Evolutionary conservation across 257 asterid species (phyloP).

Genomic region (Leonotis leonurus): DNA sequence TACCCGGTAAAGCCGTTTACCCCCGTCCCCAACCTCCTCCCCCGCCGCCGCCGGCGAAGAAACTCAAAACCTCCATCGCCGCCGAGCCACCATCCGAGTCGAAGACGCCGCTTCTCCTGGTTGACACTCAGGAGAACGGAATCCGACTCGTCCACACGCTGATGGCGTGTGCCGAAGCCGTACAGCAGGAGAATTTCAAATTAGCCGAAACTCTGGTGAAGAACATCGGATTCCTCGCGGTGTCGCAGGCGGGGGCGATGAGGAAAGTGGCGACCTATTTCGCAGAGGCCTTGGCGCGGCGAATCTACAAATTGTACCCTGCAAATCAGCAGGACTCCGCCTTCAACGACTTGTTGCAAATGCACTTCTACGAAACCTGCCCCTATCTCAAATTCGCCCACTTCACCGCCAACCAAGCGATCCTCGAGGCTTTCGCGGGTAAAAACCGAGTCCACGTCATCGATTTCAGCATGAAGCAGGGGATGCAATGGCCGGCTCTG

Average conservation of each 20-base stretch:
- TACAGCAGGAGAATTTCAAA: conserved; percentile 53
- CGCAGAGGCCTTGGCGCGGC: conserved; percentile 69
- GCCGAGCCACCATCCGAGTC: conserved; percentile 19
- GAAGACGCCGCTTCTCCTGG: conserved; percentile 48
- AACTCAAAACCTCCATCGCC: conserved; percentile 27
- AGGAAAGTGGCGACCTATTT: conserved; percentile 82
- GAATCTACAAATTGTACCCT: conserved; percentile 49
- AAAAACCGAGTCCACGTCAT: conserved; percentile 61
- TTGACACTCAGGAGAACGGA: conserved; percentile 85
- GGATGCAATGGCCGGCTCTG: conserved; percentile 95
- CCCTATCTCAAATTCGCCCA: conserved; percentile 90
- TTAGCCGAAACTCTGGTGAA: conserved; percentile 66
- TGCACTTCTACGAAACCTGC: conserved; percentile 84
- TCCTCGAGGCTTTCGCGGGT: conserved; percentile 67
- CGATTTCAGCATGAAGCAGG: conserved; percentile 88
- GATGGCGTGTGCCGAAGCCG: conserved; percentile 89
- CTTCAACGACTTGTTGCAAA: conserved; percentile 53
- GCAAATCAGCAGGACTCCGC: conserved; percentile 46
- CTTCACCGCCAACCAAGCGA: conserved; percentile 92
- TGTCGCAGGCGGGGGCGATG: conserved; percentile 83
- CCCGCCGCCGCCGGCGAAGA: conserved; percentile 26
- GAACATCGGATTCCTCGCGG: conserved; percentile 61
- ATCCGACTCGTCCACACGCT: conserved; percentile 68
- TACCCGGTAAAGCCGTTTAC: conserved; percentile 65
- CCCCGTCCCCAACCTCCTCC: conserved; percentile 25